Base-by-base conservation (phyloP, 2,329 filamentous ascomycete species). In the Aspergillus transmontanensis region DNA sequence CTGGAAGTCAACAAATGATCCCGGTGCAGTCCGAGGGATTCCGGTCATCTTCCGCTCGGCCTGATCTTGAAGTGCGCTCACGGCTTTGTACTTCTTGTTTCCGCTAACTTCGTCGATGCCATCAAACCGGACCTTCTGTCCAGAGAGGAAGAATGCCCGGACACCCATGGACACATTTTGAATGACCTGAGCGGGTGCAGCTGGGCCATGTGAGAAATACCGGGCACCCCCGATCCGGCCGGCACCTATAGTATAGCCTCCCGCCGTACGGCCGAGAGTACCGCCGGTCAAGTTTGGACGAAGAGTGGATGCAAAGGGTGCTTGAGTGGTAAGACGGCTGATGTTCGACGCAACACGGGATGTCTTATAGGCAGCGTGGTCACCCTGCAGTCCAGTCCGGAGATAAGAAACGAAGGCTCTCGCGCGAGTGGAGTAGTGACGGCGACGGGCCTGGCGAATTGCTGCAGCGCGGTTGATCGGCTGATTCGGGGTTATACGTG, bases 101-200 rank as follows among this genome's bases (percentile, higher is more conserved):
- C 94, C 94, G 12, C 85, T 87, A 36, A 73, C 74, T 19, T 86
- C 79, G 60, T 89, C 88, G 50, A 90, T 77, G 14, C 94, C 94
- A 75, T 97, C 91, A 71, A 94, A 97, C 62, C 91, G 90, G 11
- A 91, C 89, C 76, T 94, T 95, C 73, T 96, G 89, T 0, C 95
- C 95, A 0, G 91, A 93, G n/a, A 97, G 84, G 80, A 92, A 90
- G 79, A 99, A 97, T 14, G 93, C 94, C 59, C 95, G 89, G 73
- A 98, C 89, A 6, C 93, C 95, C 70, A 93, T 89, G 14, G 93
- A 96, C n/a, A 97, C 94, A 78, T 97, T 97, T 77, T 95, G 91
- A 58, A 98, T 87, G 54, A 98, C 93, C 76, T 98, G 92, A 1
- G 94, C 93, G 45, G 93, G 93, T 9, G 90, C 87, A 11, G 92